A percentile compares a stretch with the other conserved stretches of the same genome.
Evolutionary conservation across 2,329 filamentous ascomycete genomes (phyloP).

Genomic region (Botrytis cinerea): DNA sequence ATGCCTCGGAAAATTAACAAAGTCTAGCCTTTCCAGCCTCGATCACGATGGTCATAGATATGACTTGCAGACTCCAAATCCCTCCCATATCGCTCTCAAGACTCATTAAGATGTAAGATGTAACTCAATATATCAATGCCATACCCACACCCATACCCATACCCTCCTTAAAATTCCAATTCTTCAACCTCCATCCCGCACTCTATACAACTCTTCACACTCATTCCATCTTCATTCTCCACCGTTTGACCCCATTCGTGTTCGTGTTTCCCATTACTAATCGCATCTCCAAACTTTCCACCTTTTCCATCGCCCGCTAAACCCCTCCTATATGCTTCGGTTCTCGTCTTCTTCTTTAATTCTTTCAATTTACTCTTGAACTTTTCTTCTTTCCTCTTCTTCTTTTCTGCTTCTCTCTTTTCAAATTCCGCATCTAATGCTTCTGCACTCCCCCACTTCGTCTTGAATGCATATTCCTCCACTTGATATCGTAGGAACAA

Average conservation of each 20-base stretch:
- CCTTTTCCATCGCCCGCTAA: slow-evolving; percentile 53
- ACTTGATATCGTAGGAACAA: slow-evolving; percentile 91
- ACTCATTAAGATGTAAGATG: neutral
- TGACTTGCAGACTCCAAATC: neutral
- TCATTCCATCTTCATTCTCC: slow-evolving; percentile 70
- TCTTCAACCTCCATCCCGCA: slow-evolving; percentile 82
- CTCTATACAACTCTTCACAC: slow-evolving; percentile 74
- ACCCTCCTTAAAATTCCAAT: slow-evolving; percentile 45
- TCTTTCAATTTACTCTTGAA: slow-evolving; percentile 88
- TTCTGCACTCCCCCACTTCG: slow-evolving; percentile 88
- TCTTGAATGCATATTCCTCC: slow-evolving; percentile 85
- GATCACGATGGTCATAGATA: neutral
- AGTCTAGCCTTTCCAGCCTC: neutral
- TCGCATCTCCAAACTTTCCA: slow-evolving; percentile 72
- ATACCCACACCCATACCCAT: neutral
- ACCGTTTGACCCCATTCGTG: slow-evolving; percentile 82
- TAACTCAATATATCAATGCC: neutral
- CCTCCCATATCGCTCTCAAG: neutral
- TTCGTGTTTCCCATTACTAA: slow-evolving; percentile 73
- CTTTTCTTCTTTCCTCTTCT: slow-evolving; percentile 83
- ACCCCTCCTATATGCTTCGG: slow-evolving; percentile 82
- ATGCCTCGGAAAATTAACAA: neutral
- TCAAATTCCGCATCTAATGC: slow-evolving; percentile 88
- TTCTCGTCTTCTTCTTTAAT: slow-evolving; percentile 88
- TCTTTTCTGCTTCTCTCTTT: slow-evolving; percentile 75